Conservation (phyloP, 2,329 filamentous ascomycete genomes). For the Immersiporthe knoxdaviesiana region DNA sequence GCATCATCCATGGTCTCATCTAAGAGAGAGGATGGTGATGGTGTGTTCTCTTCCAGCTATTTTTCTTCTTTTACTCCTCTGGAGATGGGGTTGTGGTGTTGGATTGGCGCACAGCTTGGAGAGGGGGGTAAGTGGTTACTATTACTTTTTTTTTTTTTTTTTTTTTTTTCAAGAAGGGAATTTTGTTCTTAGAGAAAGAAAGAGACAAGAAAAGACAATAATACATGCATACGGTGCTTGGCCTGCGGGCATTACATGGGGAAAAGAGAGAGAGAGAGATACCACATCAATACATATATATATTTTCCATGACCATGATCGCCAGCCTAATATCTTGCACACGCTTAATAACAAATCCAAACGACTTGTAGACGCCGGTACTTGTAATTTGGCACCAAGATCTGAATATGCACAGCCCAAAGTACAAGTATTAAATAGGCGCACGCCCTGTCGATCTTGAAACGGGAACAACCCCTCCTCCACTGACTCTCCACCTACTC, state of each 20-base stretch:
- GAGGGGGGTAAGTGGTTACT: background rate
- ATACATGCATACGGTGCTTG: background rate
- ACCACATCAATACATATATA: background rate
- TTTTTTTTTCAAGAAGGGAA: too few relatives aligned
- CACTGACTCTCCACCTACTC: background rate
- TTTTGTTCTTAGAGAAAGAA: background rate
- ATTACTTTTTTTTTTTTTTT: too few relatives aligned
- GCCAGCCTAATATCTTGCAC: too few relatives aligned
- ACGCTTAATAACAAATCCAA: too few relatives aligned
- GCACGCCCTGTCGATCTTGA: background rate
- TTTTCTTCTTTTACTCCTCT: too few relatives aligned
- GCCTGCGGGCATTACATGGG: background rate
- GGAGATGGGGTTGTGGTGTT: background rate
- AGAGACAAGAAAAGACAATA: background rate
- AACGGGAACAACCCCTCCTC: background rate
- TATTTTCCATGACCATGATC: background rate
- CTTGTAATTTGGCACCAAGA: background rate
- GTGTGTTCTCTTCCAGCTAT: background rate
- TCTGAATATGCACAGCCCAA: background rate
- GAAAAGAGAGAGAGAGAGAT: background rate
- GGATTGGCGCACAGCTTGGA: background rate
- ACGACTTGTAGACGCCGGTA: too few relatives aligned
- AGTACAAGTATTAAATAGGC: background rate
- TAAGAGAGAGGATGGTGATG: constrained; percentile 30
- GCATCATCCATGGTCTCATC: constrained; percentile 41